A percentile compares a stretch with the other conserved stretches of the same genome.
These are phyloP conservation scores for Vitellaria paradoxa DNA, from an alignment of 179 eudicot genomes.

Conservation along the genomic window DNA sequence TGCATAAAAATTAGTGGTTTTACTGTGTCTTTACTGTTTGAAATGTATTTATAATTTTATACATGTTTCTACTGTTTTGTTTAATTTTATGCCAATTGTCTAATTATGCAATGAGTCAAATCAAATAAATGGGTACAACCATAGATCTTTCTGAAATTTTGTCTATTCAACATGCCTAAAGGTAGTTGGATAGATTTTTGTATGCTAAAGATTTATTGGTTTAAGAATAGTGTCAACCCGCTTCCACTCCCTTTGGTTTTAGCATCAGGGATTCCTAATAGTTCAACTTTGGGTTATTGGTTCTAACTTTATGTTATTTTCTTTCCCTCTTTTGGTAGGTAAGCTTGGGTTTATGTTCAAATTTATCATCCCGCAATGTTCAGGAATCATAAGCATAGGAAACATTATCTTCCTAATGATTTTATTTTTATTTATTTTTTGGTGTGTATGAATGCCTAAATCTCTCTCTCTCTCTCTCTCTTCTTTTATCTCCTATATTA, in stretches of 20 bases:
- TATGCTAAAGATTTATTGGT: not conserved
- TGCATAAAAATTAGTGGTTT: not conserved
- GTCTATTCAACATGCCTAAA: not conserved
- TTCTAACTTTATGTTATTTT: not conserved
- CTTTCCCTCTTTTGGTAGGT: not conserved
- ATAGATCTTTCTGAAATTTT: not conserved
- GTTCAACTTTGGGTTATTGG: not conserved
- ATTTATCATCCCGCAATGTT: not conserved
- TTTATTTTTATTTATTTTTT: not conserved
- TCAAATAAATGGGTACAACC: not conserved
- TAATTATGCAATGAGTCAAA: not conserved
- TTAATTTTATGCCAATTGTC: not conserved
- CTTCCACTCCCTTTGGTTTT: not conserved
- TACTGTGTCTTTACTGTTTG: not conserved
- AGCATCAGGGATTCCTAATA: not conserved
- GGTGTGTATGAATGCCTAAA: not conserved
- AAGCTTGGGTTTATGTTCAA: not conserved
- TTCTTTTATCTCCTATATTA: not conserved
- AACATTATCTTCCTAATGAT: not conserved
- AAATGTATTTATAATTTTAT: no score
- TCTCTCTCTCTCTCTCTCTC: not conserved
- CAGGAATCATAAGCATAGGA: not conserved
- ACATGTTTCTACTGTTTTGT: not conserved
- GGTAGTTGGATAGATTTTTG: not conserved
- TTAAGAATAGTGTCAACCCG: not conserved